These are phyloP conservation scores for Euphorbia schlechtendalii DNA, from an alignment of 441 rosid species.

Conservation along the genomic window DNA sequence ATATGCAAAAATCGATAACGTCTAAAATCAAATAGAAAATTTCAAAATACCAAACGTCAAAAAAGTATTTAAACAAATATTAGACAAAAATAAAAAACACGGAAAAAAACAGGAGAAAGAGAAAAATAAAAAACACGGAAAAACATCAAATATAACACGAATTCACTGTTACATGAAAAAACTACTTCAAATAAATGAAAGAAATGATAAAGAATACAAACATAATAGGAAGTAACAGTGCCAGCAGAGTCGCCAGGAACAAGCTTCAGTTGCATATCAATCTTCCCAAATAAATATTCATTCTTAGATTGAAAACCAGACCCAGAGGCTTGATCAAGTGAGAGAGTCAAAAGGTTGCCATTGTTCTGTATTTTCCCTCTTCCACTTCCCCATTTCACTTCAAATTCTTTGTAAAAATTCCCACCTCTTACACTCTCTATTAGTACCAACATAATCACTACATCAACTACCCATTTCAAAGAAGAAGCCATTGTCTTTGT, in stretches of 20 bases:
- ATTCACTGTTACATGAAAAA: no score
- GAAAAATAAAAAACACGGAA: no score
- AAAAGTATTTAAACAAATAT: no score
- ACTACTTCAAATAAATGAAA: no score
- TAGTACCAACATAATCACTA: background rate
- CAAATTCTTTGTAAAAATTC: background rate
- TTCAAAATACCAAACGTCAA: no score
- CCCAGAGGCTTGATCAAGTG: background rate
- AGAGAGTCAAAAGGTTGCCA: background rate
- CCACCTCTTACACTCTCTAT: background rate
- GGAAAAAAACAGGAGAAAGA: no score
- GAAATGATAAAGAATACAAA: background rate
- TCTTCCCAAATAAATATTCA: background rate
- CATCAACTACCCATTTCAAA: background rate
- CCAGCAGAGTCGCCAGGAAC: constrained; percentile 3
- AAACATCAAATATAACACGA: no score
- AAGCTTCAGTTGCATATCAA: constrained; percentile 8
- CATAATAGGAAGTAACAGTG: background rate
- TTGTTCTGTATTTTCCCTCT: constrained; percentile 5
- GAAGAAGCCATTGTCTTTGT: no score
- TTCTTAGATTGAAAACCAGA: constrained; percentile 4
- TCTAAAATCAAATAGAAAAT: no score
- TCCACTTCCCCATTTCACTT: constrained; percentile 1
- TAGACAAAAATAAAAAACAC: no score
- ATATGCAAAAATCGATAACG: no score